phyloP scores from a whole-genome alignment of 2,329 filamentous ascomycete species.

The Hirsutella minnesotensis region DNA sequence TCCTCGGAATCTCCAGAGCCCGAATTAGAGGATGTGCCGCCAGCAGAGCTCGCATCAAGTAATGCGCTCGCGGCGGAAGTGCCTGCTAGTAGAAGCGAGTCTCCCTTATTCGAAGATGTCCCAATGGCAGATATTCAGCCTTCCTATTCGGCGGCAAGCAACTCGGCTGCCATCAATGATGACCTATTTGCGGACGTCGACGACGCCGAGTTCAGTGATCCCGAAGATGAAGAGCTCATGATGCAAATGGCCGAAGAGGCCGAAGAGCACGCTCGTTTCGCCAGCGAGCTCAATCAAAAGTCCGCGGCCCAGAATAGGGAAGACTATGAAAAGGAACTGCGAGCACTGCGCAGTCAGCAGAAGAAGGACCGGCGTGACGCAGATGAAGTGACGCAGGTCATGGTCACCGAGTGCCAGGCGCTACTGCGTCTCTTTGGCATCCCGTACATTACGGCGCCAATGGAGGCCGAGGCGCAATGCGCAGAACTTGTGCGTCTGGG shows the following conservation, averaged over 20 bases:
- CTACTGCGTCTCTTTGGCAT: conserved; percentile 83
- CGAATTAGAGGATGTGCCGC: conserved; percentile 23
- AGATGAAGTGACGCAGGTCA: conserved; percentile 91
- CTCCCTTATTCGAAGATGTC: conserved; percentile 7
- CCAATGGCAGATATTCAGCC: background rate
- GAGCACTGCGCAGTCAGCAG: conserved; percentile 80
- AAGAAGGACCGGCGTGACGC: conserved; percentile 93
- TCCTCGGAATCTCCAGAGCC: conserved; percentile 22
- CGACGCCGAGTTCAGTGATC: conserved; percentile 67
- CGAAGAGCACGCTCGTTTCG: conserved; percentile 88
- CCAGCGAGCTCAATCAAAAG: conserved; percentile 72
- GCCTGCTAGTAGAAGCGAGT: background rate
- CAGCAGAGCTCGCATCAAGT: conserved; percentile 7
- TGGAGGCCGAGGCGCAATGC: conserved; percentile 98
- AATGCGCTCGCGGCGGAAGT: background rate
- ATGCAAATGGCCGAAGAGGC: conserved; percentile 79
- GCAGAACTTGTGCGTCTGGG: conserved; percentile 78
- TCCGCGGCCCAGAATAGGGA: conserved; percentile 56
- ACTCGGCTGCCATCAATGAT: conserved; percentile 19
- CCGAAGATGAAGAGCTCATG: conserved; percentile 84
- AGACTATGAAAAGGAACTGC: conserved; percentile 79
- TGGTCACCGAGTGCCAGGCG: conserved; percentile 91
- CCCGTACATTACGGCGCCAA: conserved; percentile 92
- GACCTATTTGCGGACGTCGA: conserved; percentile 46
- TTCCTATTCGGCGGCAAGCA: background rate